Conservation (phyloP, 352 stramenopile species). For the Phytophthora vignae region DNA sequence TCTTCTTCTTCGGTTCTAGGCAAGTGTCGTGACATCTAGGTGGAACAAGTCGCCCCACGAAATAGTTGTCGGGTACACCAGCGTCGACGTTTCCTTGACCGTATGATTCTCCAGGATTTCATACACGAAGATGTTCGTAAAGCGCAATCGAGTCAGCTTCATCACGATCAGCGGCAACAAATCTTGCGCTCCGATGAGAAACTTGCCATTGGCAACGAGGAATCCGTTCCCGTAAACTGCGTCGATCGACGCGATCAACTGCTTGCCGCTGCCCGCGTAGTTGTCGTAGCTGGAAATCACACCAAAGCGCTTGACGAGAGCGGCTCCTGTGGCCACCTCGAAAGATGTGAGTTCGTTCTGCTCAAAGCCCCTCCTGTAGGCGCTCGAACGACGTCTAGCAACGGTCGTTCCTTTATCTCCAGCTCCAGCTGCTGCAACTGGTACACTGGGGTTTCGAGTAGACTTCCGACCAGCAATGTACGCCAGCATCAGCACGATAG, state of each 20-base stretch:
- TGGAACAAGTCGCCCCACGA: conserved; percentile 30
- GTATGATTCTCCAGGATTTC: conserved; percentile 22
- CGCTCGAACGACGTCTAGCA: conserved; percentile 7
- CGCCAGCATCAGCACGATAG: conserved; percentile 29
- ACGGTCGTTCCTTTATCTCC: not conserved
- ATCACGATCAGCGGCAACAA: conserved; percentile 43
- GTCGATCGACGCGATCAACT: conserved; percentile 36
- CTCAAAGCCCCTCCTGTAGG: conserved; percentile 11
- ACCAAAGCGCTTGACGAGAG: conserved; percentile 30
- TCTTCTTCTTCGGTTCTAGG: conserved; percentile 1
- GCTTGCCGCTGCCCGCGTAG: conserved; percentile 24
- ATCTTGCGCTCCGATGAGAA: conserved; percentile 41
- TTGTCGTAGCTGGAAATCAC: conserved; percentile 36
- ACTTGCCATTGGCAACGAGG: conserved; percentile 47
- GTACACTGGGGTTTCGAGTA: not conserved
- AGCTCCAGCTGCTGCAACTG: not conserved
- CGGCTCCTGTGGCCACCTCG: conserved; percentile 32
- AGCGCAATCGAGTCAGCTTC: conserved; percentile 43
- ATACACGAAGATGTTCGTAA: conserved; percentile 46
- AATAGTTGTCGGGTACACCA: conserved; percentile 45
- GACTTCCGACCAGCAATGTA: conserved; percentile 32
- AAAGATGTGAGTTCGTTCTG: conserved; percentile 28
- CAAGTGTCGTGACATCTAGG: conserved; percentile 29
- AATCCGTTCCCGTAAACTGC: conserved; percentile 53
- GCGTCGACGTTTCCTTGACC: conserved; percentile 31